Base-by-base conservation (phyloP, 2,329 filamentous ascomycete genomes). In the Penicillium psychrosexuale region DNA sequence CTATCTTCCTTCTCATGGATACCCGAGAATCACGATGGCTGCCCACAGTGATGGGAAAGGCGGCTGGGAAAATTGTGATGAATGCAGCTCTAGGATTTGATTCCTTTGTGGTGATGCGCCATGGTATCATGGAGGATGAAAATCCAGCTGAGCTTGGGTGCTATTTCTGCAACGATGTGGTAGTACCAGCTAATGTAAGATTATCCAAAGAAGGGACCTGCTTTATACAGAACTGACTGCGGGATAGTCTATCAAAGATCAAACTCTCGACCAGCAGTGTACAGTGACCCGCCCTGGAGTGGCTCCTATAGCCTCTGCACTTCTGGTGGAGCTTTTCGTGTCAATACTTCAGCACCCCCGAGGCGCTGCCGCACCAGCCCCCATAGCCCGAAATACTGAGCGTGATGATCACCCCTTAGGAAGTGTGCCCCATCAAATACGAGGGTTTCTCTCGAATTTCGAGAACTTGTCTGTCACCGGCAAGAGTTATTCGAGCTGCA, bases 101-200 rank as follows among this genome's bases (percentile, higher is more conserved):
- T 74, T 94, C 91, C 0, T 99, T 90, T 66, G 91, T 99, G 2
- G 91, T 96, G 34, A 97, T 99, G 94, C 85, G 94, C 53, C 94
- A 99, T 72, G 94, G 94, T 1, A 80, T 90, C 6, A 82, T 84
- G 62, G 78, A 80, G 3, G 71, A 75, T 39, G 77, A 80, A 47
- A 78, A 82, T 11, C 79, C 84, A 51, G 78, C 84, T 48, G 85
- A 90, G 27, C 80, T 97, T 27, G 94, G 94, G 9, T 99, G 94
- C 75, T 99, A 99, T 72, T 99, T 97, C 74, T 99, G 94, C 76
- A 97, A 96, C 67, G 94, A 99, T 71, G 93, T 99, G 27, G 93
- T 97, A 47, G 90, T 93, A 7, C 94, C 94, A 22, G 88, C 88
- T 59, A 91, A 97, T 77, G 92, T 96, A 78, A 84, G 88, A 82